A percentile compares a stretch with the other conserved stretches of the same genome.
phyloP scores from a whole-genome alignment of 2,329 filamentous ascomycete species.

The Fusarium sp. region DNA sequence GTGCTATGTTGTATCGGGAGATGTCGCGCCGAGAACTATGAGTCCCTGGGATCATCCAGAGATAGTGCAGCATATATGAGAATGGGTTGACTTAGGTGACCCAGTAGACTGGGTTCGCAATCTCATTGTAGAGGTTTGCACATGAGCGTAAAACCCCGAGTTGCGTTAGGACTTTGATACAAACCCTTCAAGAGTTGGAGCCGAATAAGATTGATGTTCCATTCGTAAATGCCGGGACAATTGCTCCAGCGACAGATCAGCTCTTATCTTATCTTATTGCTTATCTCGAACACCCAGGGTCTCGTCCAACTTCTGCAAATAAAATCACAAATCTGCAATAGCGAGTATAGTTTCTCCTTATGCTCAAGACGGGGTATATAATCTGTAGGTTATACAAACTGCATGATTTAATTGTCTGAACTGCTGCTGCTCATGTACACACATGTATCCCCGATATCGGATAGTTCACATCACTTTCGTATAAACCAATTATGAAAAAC shows the following conservation, averaged over 20 bases:
- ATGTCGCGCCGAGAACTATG: not conserved
- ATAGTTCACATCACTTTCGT: too few species aligned
- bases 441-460: too few species aligned
- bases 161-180: fast-evolving
- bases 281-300: fast-evolving
- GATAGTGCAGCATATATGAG: not conserved
- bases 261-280: not conserved
- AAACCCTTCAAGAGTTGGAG: not conserved
- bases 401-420: fast-evolving
- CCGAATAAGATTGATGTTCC: fast-evolving
- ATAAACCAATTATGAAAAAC: too few species aligned
- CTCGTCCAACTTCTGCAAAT: fast-evolving
- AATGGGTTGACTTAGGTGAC: not conserved
- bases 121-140: not conserved
- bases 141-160: too few species aligned
- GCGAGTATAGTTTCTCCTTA: fast-evolving
- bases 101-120: not conserved
- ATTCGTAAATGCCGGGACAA: not conserved
- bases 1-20: not conserved
- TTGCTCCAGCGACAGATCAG: fast-evolving
- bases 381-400: fast-evolving
- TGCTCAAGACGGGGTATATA: fast-evolving
- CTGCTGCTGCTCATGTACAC: fast-evolving
- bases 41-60: not conserved
- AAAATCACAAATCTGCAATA: not conserved